Conservation (phyloP, 2,329 filamentous ascomycete genomes). For the Neurospora sp. region DNA sequence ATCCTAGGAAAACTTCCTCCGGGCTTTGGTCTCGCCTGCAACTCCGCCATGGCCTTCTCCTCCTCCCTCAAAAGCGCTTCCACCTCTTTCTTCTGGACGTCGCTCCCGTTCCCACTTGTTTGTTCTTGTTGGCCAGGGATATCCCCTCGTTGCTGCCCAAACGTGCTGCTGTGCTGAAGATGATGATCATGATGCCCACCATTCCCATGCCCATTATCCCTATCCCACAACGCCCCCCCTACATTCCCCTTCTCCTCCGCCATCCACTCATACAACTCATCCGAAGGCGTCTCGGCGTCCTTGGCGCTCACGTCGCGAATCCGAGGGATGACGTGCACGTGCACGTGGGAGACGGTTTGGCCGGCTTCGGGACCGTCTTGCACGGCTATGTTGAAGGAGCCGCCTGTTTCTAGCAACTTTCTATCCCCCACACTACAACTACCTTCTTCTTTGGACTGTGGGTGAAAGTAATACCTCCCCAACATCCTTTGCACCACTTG, state of each 20-base stretch:
- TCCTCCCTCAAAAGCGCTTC: background rate
- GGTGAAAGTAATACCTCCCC: slow-evolving; percentile 42
- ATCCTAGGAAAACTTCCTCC: slow-evolving; percentile 54
- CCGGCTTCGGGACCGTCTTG: slow-evolving; percentile 87
- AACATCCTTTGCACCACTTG: slow-evolving; percentile 74
- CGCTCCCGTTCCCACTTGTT: slow-evolving; percentile 13
- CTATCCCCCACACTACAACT: slow-evolving; percentile 21
- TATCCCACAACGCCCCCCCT: slow-evolving; percentile 56
- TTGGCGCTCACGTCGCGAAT: slow-evolving; percentile 42
- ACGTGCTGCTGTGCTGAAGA: background rate
- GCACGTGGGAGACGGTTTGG: slow-evolving; percentile 88
- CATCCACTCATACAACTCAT: slow-evolving; percentile 74
- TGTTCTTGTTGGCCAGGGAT: no score
- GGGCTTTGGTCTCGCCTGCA: slow-evolving; percentile 28
- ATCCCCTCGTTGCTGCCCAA: background rate
- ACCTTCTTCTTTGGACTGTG: slow-evolving; percentile 36
- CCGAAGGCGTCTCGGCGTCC: slow-evolving; percentile 35
- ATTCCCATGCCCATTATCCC: slow-evolving; percentile 16
- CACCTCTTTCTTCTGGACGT: background rate
- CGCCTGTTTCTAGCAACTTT: slow-evolving; percentile 32
- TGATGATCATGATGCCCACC: slow-evolving; percentile 4
- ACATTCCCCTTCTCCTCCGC: slow-evolving; percentile 80
- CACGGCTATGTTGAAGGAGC: slow-evolving; percentile 86
- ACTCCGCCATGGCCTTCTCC: background rate
- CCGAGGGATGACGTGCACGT: slow-evolving; percentile 84